Conservation (phyloP, 2,329 filamentous ascomycete genomes). For the Chaetomium sp. region DNA sequence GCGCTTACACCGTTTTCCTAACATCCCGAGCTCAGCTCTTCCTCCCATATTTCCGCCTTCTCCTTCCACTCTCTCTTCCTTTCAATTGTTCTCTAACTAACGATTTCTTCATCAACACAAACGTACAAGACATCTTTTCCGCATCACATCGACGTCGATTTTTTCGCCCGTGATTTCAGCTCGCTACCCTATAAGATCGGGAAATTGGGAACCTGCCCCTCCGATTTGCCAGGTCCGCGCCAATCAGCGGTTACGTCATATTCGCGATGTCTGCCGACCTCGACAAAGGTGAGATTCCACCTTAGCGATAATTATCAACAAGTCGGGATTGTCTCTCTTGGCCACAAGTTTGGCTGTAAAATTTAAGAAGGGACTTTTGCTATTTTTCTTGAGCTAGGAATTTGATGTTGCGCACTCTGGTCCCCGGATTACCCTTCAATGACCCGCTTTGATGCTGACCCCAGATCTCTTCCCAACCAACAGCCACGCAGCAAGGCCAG, state of each 20-base stretch:
- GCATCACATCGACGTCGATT: not conserved
- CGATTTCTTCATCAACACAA: not conserved
- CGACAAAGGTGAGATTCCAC: conserved; percentile 21
- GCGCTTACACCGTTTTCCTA: conserved; percentile 6
- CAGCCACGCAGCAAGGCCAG: conserved; percentile 9
- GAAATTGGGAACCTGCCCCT: not conserved
- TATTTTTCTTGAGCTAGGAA: no score
- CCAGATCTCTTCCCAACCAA: not conserved
- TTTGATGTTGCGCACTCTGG: no score
- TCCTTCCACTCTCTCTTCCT: conserved; percentile 9
- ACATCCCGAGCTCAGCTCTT: conserved; percentile 9
- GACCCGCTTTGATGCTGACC: not conserved
- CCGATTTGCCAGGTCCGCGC: not conserved
- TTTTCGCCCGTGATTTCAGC: not conserved
- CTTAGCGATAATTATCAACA: not conserved
- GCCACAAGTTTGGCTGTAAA: no score
- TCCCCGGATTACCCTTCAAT: not conserved
- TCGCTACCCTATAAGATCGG: not conserved
- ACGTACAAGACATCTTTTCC: not conserved
- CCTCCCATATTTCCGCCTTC: not conserved
- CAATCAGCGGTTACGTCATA: conserved; percentile 23
- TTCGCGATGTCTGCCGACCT: conserved; percentile 22
- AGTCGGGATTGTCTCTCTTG: no score
- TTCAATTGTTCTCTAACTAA: conserved; percentile 1
- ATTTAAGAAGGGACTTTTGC: no score